These are phyloP conservation scores for Kondoa malvinella DNA, from an alignment of 768 basidiomycete species.

Conservation along the genomic window DNA sequence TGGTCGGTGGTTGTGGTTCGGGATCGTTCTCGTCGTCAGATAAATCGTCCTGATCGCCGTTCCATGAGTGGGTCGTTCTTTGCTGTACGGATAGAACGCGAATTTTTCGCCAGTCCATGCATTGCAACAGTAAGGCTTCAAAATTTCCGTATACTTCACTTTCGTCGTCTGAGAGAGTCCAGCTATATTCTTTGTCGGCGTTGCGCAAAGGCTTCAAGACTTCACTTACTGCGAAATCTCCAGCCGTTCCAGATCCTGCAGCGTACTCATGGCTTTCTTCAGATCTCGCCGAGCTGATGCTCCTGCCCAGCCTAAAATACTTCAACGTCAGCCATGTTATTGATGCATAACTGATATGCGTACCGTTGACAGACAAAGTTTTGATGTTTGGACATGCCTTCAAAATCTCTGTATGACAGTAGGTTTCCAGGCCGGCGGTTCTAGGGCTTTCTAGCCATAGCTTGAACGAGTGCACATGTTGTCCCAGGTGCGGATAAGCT, in stretches of 20 bases:
- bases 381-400: not conserved
- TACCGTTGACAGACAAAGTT: not conserved
- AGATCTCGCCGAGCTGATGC: not conserved
- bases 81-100: not conserved
- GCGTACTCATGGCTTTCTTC: not conserved
- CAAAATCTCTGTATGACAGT: not conserved
- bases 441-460: not conserved
- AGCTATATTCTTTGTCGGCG: no score
- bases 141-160: not conserved
- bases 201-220: no score
- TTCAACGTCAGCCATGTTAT: no score
- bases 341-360: no score
- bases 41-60: not conserved
- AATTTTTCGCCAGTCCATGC: not conserved
- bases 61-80: not conserved
- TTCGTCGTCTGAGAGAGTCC: not conserved
- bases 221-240: not conserved
- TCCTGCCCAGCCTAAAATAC: not conserved
- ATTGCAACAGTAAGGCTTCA: not conserved
- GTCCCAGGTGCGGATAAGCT: not conserved
- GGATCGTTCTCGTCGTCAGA: not conserved
- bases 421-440: not conserved
- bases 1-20: not conserved
- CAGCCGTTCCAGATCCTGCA: not conserved
- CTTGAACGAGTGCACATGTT: not conserved